These are phyloP conservation scores for Drechslerella stenobrocha DNA, from an alignment of 2,329 filamentous ascomycete species.

Conservation along the genomic window DNA sequence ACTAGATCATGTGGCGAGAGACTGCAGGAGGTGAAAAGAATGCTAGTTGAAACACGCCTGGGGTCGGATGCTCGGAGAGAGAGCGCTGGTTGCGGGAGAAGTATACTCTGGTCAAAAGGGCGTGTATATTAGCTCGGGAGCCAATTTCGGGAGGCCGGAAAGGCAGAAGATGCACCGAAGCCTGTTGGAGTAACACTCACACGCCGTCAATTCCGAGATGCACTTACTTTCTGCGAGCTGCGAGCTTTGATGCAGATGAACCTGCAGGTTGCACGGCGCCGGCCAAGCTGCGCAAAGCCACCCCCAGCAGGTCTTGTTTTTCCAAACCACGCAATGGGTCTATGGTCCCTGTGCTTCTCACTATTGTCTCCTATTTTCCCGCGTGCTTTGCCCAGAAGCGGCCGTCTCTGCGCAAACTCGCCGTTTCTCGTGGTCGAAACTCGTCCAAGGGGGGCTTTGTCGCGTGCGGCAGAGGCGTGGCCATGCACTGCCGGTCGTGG, in stretches of 20 bases:
- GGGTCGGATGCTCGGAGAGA: slow-evolving; percentile 22
- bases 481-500: neutral
- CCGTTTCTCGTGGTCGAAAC: slow-evolving; percentile 13
- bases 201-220: neutral
- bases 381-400: slow-evolving; percentile 29
- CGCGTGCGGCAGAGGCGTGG: neutral
- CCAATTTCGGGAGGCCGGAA: slow-evolving; percentile 12
- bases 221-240: neutral
- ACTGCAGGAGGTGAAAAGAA: slow-evolving; percentile 4
- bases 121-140: neutral
- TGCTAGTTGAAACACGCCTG: slow-evolving; percentile 8
- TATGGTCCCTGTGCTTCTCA: slow-evolving; percentile 1
- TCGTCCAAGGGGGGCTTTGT: slow-evolving; percentile 1
- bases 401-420: slow-evolving; percentile 24
- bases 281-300: slow-evolving; percentile 7
- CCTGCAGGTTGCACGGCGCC: neutral
- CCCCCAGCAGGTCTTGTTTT: too few species aligned
- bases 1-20: slow-evolving; percentile 7
- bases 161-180: neutral
- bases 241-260: neutral
- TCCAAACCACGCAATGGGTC: too few species aligned
- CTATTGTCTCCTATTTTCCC: slow-evolving; percentile 24
- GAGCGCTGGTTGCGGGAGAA: neutral
- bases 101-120: neutral
- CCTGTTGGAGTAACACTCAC: slow-evolving; percentile 5